Conservation (phyloP, 257 asterid genomes). For the Solanum infundibuliforme region DNA sequence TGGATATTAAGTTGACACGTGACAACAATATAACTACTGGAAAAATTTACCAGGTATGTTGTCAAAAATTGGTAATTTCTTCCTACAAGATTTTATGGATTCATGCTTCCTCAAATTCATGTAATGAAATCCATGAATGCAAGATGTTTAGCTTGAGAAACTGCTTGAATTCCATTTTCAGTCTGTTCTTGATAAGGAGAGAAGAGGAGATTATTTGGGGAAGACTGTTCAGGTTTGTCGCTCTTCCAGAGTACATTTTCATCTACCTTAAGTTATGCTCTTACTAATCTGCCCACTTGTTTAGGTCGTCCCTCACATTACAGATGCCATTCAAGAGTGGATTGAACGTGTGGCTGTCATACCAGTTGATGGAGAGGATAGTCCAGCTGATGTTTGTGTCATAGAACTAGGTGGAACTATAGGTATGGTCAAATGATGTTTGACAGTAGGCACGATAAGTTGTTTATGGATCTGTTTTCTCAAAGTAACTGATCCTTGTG, state of each 20-base stretch:
- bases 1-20: conserved; percentile 68
- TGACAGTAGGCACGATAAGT: neutral
- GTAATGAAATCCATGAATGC: neutral
- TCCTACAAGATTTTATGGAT: neutral
- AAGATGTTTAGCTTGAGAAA: neutral
- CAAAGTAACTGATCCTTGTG: conserved; percentile 7
- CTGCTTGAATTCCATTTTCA: conserved; percentile 13
- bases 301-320: conserved; percentile 81
- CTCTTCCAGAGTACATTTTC: neutral
- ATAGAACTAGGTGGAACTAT: conserved; percentile 79
- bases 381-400: conserved; percentile 83
- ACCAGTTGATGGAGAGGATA: conserved; percentile 69
- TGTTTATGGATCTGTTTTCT: neutral
- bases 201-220: conserved; percentile 73
- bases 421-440: conserved; percentile 26
- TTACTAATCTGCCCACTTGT: conserved; percentile 5
- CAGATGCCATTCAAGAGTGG: conserved; percentile 85
- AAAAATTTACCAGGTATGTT: conserved; percentile 77
- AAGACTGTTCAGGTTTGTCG: conserved; percentile 56
- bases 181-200: conserved; percentile 67
- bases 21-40: conserved; percentile 91
- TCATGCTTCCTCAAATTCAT: neutral
- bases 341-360: conserved; percentile 63
- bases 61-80: neutral
- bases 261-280: neutral